phyloP scores from a whole-genome alignment of 2,329 filamentous ascomycete species.

The Lachnum nothofagi region DNA sequence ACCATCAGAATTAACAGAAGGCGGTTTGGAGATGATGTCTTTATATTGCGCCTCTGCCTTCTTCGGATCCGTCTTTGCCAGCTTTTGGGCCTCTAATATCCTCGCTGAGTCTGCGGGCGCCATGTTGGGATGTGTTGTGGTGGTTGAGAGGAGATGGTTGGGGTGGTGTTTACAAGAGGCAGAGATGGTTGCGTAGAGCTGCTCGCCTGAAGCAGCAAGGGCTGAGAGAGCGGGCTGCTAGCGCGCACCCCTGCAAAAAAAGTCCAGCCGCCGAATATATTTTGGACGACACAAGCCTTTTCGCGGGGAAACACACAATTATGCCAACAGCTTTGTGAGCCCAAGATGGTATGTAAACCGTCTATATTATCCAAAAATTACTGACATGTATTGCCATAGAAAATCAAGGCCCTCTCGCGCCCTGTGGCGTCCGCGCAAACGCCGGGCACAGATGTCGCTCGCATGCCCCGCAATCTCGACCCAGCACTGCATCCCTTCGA shows the following conservation, averaged over 20 bases:
- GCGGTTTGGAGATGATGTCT: slow-evolving; percentile 79
- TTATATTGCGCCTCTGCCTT: slow-evolving; percentile 87
- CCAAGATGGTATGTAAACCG: slow-evolving; percentile 27
- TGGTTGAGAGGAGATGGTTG: slow-evolving; percentile 13
- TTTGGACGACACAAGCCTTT: slow-evolving; percentile 15
- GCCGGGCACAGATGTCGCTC: slow-evolving; percentile 60
- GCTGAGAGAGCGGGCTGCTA: slow-evolving; percentile 16
- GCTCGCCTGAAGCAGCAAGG: slow-evolving; percentile 5
- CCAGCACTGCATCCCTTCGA: slow-evolving; percentile 87
- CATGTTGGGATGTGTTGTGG: slow-evolving; percentile 38
- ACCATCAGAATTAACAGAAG: slow-evolving; percentile 74
- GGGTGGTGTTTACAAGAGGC: too few species aligned
- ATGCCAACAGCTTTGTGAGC: slow-evolving; percentile 20
- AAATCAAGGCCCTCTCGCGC: slow-evolving; percentile 63
- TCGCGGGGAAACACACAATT: slow-evolving; percentile 5
- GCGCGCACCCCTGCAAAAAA: slow-evolving; percentile 23
- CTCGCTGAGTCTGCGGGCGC: slow-evolving; percentile 55
- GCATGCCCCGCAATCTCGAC: slow-evolving; percentile 68
- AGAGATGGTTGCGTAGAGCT: slow-evolving; percentile 10
- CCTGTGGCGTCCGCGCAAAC: slow-evolving; percentile 61
- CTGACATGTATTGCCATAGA: slow-evolving; percentile 34
- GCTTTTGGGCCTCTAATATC: slow-evolving; percentile 84
- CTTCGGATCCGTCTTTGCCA: slow-evolving; percentile 71
- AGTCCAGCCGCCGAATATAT: slow-evolving; percentile 14
- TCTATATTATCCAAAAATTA: neutral